phyloP scores from a whole-genome alignment of 495 filamentous ascomycete genomes.

The Penicillium taxi region DNA sequence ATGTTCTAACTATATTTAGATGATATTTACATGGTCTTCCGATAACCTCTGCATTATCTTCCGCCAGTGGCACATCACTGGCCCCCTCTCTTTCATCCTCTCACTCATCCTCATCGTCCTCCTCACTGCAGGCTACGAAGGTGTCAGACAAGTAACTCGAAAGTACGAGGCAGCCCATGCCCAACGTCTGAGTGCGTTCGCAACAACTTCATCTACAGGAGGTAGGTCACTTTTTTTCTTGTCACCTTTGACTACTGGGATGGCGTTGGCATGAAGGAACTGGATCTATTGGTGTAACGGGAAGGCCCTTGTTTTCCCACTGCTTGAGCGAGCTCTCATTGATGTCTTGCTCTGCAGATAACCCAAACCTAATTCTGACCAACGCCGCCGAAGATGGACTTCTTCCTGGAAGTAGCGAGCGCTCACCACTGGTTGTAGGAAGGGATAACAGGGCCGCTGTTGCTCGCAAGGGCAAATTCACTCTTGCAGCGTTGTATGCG shows the following conservation, averaged over 20 bases:
- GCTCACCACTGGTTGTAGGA: constrained; percentile 68
- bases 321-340: constrained; percentile 25
- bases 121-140: constrained; percentile 85
- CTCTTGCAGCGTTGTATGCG: constrained; percentile 79
- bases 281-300: constrained; percentile 2
- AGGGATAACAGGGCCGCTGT: constrained; percentile 38
- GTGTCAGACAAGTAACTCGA: constrained; percentile 64
- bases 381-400: constrained; percentile 15
- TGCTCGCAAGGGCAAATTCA: constrained; percentile 55
- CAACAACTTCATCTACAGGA: constrained; percentile 23
- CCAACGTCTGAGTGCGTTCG: constrained; percentile 40
- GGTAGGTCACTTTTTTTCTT: constrained; percentile 43
- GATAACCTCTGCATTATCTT: constrained; percentile 92
- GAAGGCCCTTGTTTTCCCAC: constrained; percentile 1
- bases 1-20: constrained; percentile 40
- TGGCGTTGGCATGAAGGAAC: constrained; percentile 6
- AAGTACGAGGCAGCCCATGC: constrained; percentile 62
- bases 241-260: neutral
- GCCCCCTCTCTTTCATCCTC: constrained; percentile 60
- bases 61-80: constrained; percentile 75
- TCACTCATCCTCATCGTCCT: constrained; percentile 76
- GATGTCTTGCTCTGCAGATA: constrained; percentile 35
- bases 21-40: constrained; percentile 96
- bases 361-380: constrained; percentile 27
- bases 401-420: constrained; percentile 36